These are phyloP conservation scores for Emmonsiellopsis sp. DNA, from an alignment of 2,329 filamentous ascomycete species.

Conservation along the genomic window DNA sequence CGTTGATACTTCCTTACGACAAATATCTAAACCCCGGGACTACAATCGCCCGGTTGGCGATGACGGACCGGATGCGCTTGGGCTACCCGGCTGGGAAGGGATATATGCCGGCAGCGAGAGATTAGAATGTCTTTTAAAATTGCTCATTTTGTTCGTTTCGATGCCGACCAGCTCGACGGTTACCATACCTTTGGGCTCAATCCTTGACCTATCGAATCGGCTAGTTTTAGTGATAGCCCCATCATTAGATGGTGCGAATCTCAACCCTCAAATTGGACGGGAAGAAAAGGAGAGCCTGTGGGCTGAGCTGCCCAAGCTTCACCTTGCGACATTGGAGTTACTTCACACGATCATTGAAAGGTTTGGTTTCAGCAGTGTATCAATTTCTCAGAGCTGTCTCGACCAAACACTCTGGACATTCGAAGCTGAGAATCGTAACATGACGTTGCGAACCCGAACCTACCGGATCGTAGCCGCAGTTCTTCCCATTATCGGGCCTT, in stretches of 20 bases:
- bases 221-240: constrained; percentile 56
- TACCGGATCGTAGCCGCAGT: constrained; percentile 54
- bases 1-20: constrained; percentile 35
- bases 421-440: constrained; percentile 39
- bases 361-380: constrained; percentile 47
- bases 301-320: constrained; percentile 62
- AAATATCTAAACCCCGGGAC: constrained; percentile 24
- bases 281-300: constrained; percentile 78
- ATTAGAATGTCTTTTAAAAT: constrained; percentile 54
- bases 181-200: constrained; percentile 54
- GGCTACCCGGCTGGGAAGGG: constrained; percentile 62
- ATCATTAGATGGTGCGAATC: constrained; percentile 31
- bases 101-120: constrained; percentile 64
- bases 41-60: constrained; percentile 28
- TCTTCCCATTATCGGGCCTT: constrained; percentile 53
- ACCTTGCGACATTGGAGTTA: constrained; percentile 59
- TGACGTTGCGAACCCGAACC: constrained; percentile 47
- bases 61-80: constrained; percentile 32
- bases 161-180: constrained; percentile 57
- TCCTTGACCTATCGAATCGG: constrained; percentile 61
- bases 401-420: constrained; percentile 68
- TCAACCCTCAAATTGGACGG: constrained; percentile 63
- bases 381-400: constrained; percentile 55
- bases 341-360: constrained; percentile 48
- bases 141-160: constrained; percentile 55